Evolutionary conservation across 164 flowering plant genomes (phyloP).

Genomic region (Stephania japonica): DNA sequence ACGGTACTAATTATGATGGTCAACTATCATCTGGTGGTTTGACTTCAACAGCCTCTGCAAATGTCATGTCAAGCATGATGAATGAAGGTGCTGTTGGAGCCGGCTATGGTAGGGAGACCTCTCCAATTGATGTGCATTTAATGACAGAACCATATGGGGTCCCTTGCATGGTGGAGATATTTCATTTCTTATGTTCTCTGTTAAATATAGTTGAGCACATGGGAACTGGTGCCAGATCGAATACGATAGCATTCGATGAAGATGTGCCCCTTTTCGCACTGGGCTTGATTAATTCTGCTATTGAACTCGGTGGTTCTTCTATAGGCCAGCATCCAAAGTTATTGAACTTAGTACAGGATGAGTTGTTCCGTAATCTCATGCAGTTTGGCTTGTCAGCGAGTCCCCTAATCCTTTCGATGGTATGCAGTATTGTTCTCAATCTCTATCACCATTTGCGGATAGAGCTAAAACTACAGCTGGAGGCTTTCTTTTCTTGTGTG

Average conservation of each 20-base stretch:
- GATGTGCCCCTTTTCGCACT: slow-evolving; percentile 40
- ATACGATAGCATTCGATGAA: slow-evolving; percentile 34
- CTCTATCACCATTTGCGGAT: slow-evolving; percentile 31
- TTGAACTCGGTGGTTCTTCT: slow-evolving; percentile 35
- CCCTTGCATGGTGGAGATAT: slow-evolving; percentile 44
- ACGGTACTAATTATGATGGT: slow-evolving; percentile 16
- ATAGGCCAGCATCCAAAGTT: slow-evolving; percentile 27
- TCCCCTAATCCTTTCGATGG: slow-evolving; percentile 34
- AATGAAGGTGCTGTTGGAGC: slow-evolving; percentile 18
- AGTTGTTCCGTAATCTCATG: slow-evolving; percentile 33
- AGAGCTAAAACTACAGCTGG: slow-evolving; percentile 36
- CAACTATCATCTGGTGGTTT: slow-evolving; percentile 15
- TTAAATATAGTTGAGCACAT: slow-evolving; percentile 29
- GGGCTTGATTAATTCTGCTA: slow-evolving; percentile 37
- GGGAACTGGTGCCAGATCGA: slow-evolving; percentile 27
- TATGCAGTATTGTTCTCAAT: slow-evolving; percentile 36
- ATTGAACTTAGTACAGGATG: slow-evolving; percentile 32
- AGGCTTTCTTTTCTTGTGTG: slow-evolving; percentile 39
- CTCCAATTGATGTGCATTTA: slow-evolving; percentile 21
- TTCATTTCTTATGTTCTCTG: slow-evolving; percentile 33
- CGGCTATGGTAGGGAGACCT: slow-evolving; percentile 13
- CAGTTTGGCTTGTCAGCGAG: slow-evolving; percentile 40
- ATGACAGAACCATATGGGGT: slow-evolving; percentile 34
- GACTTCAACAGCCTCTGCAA: slow-evolving; percentile 14
- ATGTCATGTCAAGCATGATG: slow-evolving; percentile 12